Conservation (phyloP, 2,329 filamentous ascomycete species). For the Lizonia empirigonia region DNA sequence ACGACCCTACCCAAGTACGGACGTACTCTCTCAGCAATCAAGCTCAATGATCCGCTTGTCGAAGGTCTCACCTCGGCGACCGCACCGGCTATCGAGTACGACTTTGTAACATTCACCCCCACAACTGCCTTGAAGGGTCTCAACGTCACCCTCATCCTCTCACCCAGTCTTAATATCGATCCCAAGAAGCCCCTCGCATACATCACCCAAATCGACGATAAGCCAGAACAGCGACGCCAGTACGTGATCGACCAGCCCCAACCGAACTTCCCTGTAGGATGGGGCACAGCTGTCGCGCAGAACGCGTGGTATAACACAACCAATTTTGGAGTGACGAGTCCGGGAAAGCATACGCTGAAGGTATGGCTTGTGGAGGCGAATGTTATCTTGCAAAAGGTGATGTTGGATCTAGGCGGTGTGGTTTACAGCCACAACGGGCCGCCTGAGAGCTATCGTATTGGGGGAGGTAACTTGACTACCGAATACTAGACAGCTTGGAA, state of each 20-base stretch:
- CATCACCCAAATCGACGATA: conserved; percentile 56
- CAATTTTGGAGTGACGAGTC: conserved; percentile 37
- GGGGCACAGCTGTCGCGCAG: conserved; percentile 57
- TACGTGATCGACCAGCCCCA: conserved; percentile 52
- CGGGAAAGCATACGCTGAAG: conserved; percentile 52
- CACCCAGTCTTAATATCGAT: conserved; percentile 57
- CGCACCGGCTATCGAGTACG: conserved; percentile 45
- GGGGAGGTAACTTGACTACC: conserved; percentile 15
- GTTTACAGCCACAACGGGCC: conserved; percentile 43
- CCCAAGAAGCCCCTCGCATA: conserved; percentile 58
- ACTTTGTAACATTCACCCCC: conserved; percentile 45
- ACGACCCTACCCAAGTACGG: conserved; percentile 44
- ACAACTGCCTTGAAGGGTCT: conserved; percentile 39
- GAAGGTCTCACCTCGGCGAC: conserved; percentile 36
- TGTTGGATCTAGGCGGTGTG: conserved; percentile 45
- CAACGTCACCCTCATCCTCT: conserved; percentile 51
- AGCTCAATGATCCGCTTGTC: conserved; percentile 35
- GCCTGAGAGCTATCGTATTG: conserved; percentile 47
- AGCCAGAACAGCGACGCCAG: conserved; percentile 46
- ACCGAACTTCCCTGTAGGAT: conserved; percentile 54
- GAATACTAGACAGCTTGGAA: neutral
- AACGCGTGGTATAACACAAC: conserved; percentile 57
- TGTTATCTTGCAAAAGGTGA: conserved; percentile 47
- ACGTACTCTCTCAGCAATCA: conserved; percentile 45
- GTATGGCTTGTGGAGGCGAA: conserved; percentile 55